Percentiles rank a stretch among this genome's conserved stretches.
These are phyloP conservation scores for Elsinoe ampelina DNA, from an alignment of 2,329 filamentous ascomycete genomes.

Conservation along the genomic window DNA sequence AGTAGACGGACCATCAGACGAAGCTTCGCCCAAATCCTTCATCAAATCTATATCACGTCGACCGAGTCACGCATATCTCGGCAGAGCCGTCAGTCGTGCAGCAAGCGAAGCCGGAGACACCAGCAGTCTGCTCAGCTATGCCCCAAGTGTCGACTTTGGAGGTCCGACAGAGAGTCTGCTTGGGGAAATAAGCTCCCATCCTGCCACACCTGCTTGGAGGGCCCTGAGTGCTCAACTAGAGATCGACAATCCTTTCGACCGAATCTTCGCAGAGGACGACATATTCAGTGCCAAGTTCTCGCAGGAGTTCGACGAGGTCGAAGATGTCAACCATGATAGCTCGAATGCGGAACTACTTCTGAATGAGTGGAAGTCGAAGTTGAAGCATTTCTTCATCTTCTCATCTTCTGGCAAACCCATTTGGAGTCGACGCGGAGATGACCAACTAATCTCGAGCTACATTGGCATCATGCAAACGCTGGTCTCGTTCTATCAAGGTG, in stretches of 20 bases:
- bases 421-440: slow-evolving; percentile 88
- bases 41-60: slow-evolving; percentile 29
- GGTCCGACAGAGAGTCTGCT: slow-evolving; percentile 77
- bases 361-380: slow-evolving; percentile 74
- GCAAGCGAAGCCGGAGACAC: slow-evolving; percentile 53
- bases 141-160: slow-evolving; percentile 51
- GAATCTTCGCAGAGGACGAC: slow-evolving; percentile 36
- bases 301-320: slow-evolving; percentile 68
- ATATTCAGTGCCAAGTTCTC: slow-evolving; percentile 56
- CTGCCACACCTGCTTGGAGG: slow-evolving; percentile 59
- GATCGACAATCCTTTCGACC: slow-evolving; percentile 51
- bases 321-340: slow-evolving; percentile 45
- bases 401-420: slow-evolving; percentile 96
- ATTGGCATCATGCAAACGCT: slow-evolving; percentile 95
- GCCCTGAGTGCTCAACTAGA: slow-evolving; percentile 55
- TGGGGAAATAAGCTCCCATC: slow-evolving; percentile 56
- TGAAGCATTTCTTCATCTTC: slow-evolving; percentile 94
- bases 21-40: slow-evolving; percentile 20
- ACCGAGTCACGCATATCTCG: slow-evolving; percentile 31
- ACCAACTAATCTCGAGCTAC: slow-evolving; percentile 81
- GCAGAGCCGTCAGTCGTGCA: slow-evolving; percentile 36
- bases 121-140: slow-evolving; percentile 57
- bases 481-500: slow-evolving; percentile 87
- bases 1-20: slow-evolving; percentile 61
- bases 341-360: slow-evolving; percentile 52